Conservation (phyloP, 2,329 filamentous ascomycete species). For the Colletotrichum ledebouriae region DNA sequence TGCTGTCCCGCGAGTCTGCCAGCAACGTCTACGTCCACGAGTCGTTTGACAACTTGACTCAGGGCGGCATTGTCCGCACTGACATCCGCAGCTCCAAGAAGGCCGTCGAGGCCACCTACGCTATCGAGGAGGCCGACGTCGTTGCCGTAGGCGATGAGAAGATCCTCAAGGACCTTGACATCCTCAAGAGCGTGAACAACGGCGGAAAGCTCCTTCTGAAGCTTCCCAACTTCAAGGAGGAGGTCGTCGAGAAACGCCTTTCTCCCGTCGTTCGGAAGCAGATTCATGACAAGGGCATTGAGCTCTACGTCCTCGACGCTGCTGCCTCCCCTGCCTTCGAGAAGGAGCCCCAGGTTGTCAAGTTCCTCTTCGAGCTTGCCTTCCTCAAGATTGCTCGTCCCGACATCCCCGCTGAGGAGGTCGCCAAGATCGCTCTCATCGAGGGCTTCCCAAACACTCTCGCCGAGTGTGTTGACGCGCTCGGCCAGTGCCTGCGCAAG, state of each 20-base stretch:
- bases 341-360: conserved; percentile 71
- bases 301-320: conserved; percentile 83
- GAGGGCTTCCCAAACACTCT: conserved; percentile 65
- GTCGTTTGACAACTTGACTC: conserved; percentile 74
- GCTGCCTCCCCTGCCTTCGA: conserved; percentile 76
- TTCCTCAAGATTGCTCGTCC: conserved; percentile 85
- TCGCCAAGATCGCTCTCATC: conserved; percentile 74
- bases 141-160: conserved; percentile 81
- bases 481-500: conserved; percentile 78
- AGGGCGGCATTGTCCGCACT: conserved; percentile 84
- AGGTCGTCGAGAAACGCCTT: conserved; percentile 90
- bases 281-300: conserved; percentile 76
- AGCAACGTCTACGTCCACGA: conserved; percentile 73
- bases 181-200: conserved; percentile 77
- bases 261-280: conserved; percentile 77
- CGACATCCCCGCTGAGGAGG: conserved; percentile 70
- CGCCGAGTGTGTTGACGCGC: conserved; percentile 72
- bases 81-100: conserved; percentile 88
- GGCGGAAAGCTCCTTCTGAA: conserved; percentile 82
- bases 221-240: conserved; percentile 84
- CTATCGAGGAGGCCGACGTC: conserved; percentile 83
- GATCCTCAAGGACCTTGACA: conserved; percentile 82
- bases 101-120: conserved; percentile 86
- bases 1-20: conserved; percentile 80
- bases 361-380: conserved; percentile 81